Evolutionary conservation across 441 rosid species (phyloP).

Genomic region (Brassica balearica): DNA sequence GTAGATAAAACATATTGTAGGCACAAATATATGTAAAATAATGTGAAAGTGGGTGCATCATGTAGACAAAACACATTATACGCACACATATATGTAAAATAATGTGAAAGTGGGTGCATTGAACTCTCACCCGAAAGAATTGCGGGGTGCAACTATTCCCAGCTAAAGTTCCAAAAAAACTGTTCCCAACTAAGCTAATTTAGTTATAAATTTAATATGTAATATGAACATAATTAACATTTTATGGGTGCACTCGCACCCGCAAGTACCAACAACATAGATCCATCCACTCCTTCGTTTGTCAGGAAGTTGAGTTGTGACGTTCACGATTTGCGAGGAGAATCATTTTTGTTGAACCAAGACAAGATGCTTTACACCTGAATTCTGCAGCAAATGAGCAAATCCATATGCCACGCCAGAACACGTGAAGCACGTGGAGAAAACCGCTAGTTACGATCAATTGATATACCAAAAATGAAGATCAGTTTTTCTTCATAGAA

Average conservation of each 20-base stretch:
- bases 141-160: not conserved
- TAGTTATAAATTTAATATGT: too few relatives aligned
- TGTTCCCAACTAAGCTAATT: too few relatives aligned
- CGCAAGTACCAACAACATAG: not conserved
- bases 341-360: constrained; percentile 4
- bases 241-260: not conserved
- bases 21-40: too few relatives aligned
- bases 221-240: too few relatives aligned
- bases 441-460: not conserved
- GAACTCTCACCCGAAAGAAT: not conserved
- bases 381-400: constrained; percentile 4
- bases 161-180: not conserved
- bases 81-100: too few relatives aligned
- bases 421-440: not conserved
- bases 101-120: not conserved
- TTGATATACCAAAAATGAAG: not conserved
- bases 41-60: too few relatives aligned
- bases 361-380: not conserved
- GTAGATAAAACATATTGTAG: too few relatives aligned
- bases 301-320: not conserved
- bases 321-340: constrained; percentile 18
- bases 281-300: not conserved
- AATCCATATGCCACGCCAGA: constrained; percentile 7
- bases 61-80: too few relatives aligned
- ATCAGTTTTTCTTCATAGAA: not conserved